A percentile compares a stretch with the other conserved stretches of the same genome.
Conservation (phyloP, 2,329 filamentous ascomycete genomes). For the Colletotrichum abscissum region DNA sequence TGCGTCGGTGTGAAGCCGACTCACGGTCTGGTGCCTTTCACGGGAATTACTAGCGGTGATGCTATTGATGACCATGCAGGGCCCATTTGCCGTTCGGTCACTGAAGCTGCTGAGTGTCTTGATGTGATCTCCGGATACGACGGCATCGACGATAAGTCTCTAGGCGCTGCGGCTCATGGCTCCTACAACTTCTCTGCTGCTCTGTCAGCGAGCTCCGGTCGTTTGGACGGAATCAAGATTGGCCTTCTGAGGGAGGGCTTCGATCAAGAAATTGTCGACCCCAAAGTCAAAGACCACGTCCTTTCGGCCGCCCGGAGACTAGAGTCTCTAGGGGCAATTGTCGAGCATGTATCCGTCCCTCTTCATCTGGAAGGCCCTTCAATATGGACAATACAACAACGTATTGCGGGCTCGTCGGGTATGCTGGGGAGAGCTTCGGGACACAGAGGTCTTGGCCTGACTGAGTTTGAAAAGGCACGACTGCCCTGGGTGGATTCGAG, state of each 20-base stretch:
- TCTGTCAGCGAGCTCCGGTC: slow-evolving; percentile 35
- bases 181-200: slow-evolving; percentile 41
- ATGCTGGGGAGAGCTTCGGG: slow-evolving; percentile 57
- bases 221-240: slow-evolving; percentile 49
- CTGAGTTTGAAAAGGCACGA: slow-evolving; percentile 60
- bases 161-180: slow-evolving; percentile 45
- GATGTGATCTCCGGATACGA: slow-evolving; percentile 60
- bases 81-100: slow-evolving; percentile 52
- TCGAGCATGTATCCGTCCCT: slow-evolving; percentile 63
- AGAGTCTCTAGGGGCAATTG: slow-evolving; percentile 56
- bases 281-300: slow-evolving; percentile 53
- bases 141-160: slow-evolving; percentile 57
- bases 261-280: slow-evolving; percentile 49
- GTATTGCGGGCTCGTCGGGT: slow-evolving; percentile 55
- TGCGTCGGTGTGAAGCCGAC: slow-evolving; percentile 63
- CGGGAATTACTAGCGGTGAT: slow-evolving; percentile 59
- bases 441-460: slow-evolving; percentile 59
- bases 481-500: slow-evolving; percentile 57
- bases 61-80: slow-evolving; percentile 63
- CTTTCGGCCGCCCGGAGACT: slow-evolving; percentile 54
- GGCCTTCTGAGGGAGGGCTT: slow-evolving; percentile 59
- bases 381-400: slow-evolving; percentile 62
- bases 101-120: slow-evolving; percentile 54
- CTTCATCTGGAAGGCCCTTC: slow-evolving; percentile 58
- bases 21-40: slow-evolving; percentile 62